A percentile compares a stretch with the other conserved stretches of the same genome.
These are phyloP conservation scores for Penicillium vulpinum DNA, from an alignment of 2,329 filamentous ascomycete species.

Conservation along the genomic window DNA sequence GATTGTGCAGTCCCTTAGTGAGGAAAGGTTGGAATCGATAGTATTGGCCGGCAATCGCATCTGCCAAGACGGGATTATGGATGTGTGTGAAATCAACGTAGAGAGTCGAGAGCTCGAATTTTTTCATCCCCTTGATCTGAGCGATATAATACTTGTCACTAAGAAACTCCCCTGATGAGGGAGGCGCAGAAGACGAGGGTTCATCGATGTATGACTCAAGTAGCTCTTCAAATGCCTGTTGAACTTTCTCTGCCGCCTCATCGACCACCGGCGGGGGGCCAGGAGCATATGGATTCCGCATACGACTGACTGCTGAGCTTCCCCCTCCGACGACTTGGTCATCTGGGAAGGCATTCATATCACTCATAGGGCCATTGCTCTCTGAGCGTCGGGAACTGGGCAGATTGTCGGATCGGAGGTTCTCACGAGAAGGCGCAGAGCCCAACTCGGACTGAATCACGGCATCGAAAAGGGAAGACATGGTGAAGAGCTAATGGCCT, in stretches of 20 bases:
- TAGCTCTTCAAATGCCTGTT: constrained; percentile 62
- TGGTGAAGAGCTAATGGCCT: constrained; percentile 30
- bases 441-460: constrained; percentile 45
- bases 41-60: constrained; percentile 85
- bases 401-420: constrained; percentile 41
- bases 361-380: constrained; percentile 55
- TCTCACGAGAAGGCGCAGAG: constrained; percentile 34
- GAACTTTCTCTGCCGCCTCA: constrained; percentile 62
- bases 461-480: constrained; percentile 46
- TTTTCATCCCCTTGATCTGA: constrained; percentile 63
- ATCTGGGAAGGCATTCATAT: constrained; percentile 60
- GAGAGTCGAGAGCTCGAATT: constrained; percentile 63
- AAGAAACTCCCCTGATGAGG: constrained; percentile 56
- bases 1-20: constrained; percentile 81
- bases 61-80: constrained; percentile 76
- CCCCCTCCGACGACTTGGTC: constrained; percentile 61
- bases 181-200: constrained; percentile 53
- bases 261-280: constrained; percentile 62
- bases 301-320: constrained; percentile 50
- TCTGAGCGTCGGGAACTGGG: constrained; percentile 57
- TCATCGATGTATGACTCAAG: constrained; percentile 63
- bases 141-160: constrained; percentile 67
- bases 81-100: constrained; percentile 76
- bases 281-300: constrained; percentile 50
- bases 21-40: constrained; percentile 94